Evolutionary conservation across 805 yeast genomes (phyloP).

Genomic region (Pichia heedii): DNA sequence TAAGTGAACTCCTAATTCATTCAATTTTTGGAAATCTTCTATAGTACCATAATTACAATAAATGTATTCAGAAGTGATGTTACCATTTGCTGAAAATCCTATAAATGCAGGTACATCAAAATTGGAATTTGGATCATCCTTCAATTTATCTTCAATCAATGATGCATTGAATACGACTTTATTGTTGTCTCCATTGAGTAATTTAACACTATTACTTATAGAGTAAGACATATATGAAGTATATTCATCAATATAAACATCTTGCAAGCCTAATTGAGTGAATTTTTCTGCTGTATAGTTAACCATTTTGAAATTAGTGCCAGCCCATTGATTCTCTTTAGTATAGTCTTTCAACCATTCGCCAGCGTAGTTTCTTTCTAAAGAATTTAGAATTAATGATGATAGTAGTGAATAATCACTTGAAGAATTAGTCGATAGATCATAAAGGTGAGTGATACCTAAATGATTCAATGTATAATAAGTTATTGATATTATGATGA

Average conservation of each 20-base stretch:
- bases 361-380: constrained; percentile 33
- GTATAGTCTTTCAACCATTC: constrained; percentile 50
- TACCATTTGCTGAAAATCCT: constrained; percentile 70
- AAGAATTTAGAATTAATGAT: constrained; percentile 15
- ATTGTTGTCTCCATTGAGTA: constrained; percentile 23
- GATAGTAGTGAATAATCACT: not conserved
- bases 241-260: constrained; percentile 44
- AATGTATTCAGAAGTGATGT: constrained; percentile 56
- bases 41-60: constrained; percentile 63
- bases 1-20: constrained; percentile 38
- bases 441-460: too few relatives aligned
- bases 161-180: constrained; percentile 41
- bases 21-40: constrained; percentile 47
- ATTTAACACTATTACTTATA: constrained; percentile 38
- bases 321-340: constrained; percentile 49
- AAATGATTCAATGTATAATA: too few relatives aligned
- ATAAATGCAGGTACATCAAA: constrained; percentile 62
- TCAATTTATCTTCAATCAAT: constrained; percentile 39
- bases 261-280: constrained; percentile 46
- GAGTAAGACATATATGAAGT: constrained; percentile 62
- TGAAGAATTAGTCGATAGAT: not conserved
- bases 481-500: too few relatives aligned
- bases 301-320: constrained; percentile 38
- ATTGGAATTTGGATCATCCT: constrained; percentile 41
- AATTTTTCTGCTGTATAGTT: constrained; percentile 54